Base-by-base conservation (phyloP, 2,329 filamentous ascomycete genomes). In the Pezicula neosporulosa region DNA sequence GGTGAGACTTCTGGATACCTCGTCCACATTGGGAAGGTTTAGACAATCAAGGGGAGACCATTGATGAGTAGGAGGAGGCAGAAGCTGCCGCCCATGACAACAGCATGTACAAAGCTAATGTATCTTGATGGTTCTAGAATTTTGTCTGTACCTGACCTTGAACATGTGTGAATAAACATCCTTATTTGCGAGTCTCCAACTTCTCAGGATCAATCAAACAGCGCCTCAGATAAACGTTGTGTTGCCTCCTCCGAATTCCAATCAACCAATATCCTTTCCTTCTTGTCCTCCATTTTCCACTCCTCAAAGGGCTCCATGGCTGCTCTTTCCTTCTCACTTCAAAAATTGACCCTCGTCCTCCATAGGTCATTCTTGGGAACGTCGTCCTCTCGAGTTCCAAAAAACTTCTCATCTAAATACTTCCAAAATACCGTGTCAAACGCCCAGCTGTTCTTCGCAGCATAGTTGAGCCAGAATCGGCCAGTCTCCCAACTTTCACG, bases 401-500 rank as follows among this genome's bases (percentile, higher is more conserved):
- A 48, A 16, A 48, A 48, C 27, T 35, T 48, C 24, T 48, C 35
- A 19, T 50, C 68, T 66, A 46, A 67, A 70, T 44, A 63, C 67
- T 2, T 50, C 66, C 70, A 48, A 63, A 67, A 48, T n/a, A 48
- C 16, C 30, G 46, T 19, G 12, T 48, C 46, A 30, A 48, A 48
- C 18, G 46, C 46, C 46, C 36, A 48, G 16, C 46, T 48, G 28
- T 68, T 68, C 38, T 65, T 63, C 3, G 63, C 65, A 1, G 63
- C 68, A 27, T 68, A 68, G 47, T 56, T 66, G 16, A 69, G 8
- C 61, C 62, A 63, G 54, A 64, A 71, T 1, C 56, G 53, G 6
- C 57, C 49, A 2, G 52, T 66, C 19, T 66, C 63, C 70, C 68
- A 70, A 50, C 66, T 68, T n/a, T 66, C 28, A 5, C 62, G 52